Percentiles rank a stretch among this genome's conserved stretches.
phyloP scores from a whole-genome alignment of 495 filamentous ascomycete genomes.

The Xylaria palmicola region DNA sequence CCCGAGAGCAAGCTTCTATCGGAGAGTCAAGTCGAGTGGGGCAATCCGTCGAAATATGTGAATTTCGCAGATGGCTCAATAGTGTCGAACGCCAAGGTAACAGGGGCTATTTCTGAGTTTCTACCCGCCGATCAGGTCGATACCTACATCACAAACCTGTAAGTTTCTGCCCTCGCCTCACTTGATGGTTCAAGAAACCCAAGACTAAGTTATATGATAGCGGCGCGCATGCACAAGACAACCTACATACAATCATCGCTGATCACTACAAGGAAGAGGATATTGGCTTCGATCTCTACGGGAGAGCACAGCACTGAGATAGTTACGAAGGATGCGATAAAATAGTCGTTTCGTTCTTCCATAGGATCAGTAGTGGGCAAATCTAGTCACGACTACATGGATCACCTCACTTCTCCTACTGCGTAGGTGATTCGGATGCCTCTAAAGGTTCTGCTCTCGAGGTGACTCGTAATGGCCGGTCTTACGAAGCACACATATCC shows the following conservation, averaged over 20 bases:
- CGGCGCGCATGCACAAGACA: conserved; percentile 77
- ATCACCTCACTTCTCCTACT: neutral
- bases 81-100: conserved; percentile 72
- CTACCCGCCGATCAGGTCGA: conserved; percentile 79
- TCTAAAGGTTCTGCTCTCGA: neutral
- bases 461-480: neutral
- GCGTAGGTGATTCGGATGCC: neutral
- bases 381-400: neutral
- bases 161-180: conserved; percentile 48
- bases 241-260: conserved; percentile 74
- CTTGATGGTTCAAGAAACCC: neutral
- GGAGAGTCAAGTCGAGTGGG: conserved; percentile 76
- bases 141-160: conserved; percentile 92
- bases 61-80: conserved; percentile 70
- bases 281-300: conserved; percentile 57
- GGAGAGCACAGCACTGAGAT: conserved; percentile 25
- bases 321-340: conserved; percentile 8
- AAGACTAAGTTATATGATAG: conserved; percentile 43
- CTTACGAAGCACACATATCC: neutral
- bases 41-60: conserved; percentile 71
- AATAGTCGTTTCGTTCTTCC: neutral
- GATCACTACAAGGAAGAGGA: conserved; percentile 87
- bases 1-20: conserved; percentile 73
- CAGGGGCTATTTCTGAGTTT: conserved; percentile 80
- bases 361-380: neutral